Evolutionary conservation across 2,329 filamentous ascomycete genomes (phyloP).

Genomic region (Elsinoe necatrix): DNA sequence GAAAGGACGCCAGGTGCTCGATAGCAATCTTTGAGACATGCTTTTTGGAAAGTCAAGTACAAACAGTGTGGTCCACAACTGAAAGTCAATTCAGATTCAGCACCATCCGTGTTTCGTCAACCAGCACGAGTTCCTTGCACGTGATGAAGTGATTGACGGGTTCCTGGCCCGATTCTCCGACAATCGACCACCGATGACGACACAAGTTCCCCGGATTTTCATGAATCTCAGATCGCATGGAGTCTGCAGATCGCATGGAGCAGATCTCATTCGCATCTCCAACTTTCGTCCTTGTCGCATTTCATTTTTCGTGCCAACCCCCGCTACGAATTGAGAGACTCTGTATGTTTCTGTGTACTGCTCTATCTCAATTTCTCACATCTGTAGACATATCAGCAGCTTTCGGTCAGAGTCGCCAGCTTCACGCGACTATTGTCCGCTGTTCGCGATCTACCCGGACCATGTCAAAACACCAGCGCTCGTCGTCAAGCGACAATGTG

Average conservation of each 20-base stretch:
- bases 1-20: background rate
- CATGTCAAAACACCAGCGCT: conserved; percentile 14
- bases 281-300: background rate
- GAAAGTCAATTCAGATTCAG: background rate
- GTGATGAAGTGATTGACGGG: background rate
- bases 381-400: background rate
- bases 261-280: background rate
- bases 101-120: background rate
- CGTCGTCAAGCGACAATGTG: conserved; percentile 17
- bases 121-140: too few species aligned
- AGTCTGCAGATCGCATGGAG: too few species aligned
- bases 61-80: background rate
- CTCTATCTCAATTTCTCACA: background rate
- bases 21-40: background rate
- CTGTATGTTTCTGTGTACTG: background rate
- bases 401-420: background rate
- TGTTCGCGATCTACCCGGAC: background rate
- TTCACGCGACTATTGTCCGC: background rate
- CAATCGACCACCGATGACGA: background rate
- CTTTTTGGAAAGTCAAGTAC: background rate
- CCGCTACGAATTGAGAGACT: background rate
- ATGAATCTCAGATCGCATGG: background rate
- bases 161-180: background rate
- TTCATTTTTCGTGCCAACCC: background rate
- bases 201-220: background rate